Evolutionary conservation across 2,329 filamentous ascomycete genomes (phyloP).

Genomic region (Zalaria sp.): DNA sequence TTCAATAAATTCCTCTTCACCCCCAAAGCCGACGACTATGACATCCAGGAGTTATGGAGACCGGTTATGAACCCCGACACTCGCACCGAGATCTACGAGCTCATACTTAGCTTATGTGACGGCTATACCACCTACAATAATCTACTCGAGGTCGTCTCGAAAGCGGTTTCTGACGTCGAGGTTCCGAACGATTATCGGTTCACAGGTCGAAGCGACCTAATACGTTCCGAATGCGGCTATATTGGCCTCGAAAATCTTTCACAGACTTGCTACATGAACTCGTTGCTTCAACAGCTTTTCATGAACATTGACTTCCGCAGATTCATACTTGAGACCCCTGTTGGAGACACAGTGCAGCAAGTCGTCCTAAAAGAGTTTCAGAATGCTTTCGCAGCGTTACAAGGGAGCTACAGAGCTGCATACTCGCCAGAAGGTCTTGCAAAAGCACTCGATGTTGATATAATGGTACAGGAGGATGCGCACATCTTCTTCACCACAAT

Average conservation of each 20-base stretch:
- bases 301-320: slow-evolving; percentile 83
- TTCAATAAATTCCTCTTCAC: slow-evolving; percentile 15
- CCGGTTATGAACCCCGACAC: slow-evolving; percentile 17
- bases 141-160: slow-evolving; percentile 6
- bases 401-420: slow-evolving; percentile 61
- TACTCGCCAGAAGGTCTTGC: slow-evolving; percentile 64
- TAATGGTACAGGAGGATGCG: slow-evolving; percentile 89
- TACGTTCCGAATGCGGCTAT: slow-evolving; percentile 69
- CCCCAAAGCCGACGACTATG: background rate
- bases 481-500: slow-evolving; percentile 95
- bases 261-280: slow-evolving; percentile 96
- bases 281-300: slow-evolving; percentile 82
- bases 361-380: slow-evolving; percentile 64
- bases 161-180: slow-evolving; percentile 1
- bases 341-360: slow-evolving; percentile 44
- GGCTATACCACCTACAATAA: slow-evolving; percentile 8
- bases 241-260: slow-evolving; percentile 84
- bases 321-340: slow-evolving; percentile 53
- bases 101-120: slow-evolving; percentile 19
- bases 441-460: slow-evolving; percentile 67
- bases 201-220: slow-evolving; percentile 21
- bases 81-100: slow-evolving; percentile 22
- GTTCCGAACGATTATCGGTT: background rate
- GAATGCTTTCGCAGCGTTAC: slow-evolving; percentile 70
- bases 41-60: background rate